phyloP scores from a whole-genome alignment of 163 green algal species.

The Picocystis sp. region DNA sequence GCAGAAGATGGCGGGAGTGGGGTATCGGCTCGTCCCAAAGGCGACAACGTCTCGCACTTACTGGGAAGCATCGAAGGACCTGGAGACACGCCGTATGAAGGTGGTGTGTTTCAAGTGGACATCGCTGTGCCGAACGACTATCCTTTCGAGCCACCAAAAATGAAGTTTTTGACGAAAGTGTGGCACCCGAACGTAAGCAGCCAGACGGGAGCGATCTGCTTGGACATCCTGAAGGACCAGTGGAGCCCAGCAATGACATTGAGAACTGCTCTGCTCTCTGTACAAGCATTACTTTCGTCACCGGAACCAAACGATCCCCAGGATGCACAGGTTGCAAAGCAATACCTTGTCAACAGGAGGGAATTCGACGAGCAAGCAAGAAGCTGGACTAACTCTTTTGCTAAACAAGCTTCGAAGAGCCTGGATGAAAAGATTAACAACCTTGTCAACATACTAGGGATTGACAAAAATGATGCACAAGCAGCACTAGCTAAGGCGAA shows the following conservation, averaged over 20 bases:
- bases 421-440: constrained; percentile 7
- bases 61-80: constrained; percentile 18
- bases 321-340: constrained; percentile 23
- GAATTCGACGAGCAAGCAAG: constrained; percentile 15
- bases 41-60: constrained; percentile 12
- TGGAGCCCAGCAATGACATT: constrained; percentile 33
- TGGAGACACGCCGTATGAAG: constrained; percentile 24
- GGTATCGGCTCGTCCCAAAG: constrained; percentile 9
- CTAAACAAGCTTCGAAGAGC: constrained; percentile 2
- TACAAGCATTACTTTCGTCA: constrained; percentile 29
- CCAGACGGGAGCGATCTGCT: constrained; percentile 30
- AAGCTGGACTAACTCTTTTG: constrained; percentile 19
- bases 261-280: constrained; percentile 28
- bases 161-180: constrained; percentile 34
- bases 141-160: constrained; percentile 37
- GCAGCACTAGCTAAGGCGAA: constrained; percentile 7
- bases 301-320: constrained; percentile 32
- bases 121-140: constrained; percentile 24
- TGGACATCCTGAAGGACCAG: constrained; percentile 41
- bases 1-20: constrained; percentile 8
- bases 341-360: constrained; percentile 13
- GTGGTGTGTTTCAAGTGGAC: constrained; percentile 25
- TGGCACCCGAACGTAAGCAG: constrained; percentile 33
- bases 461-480: constrained; percentile 4
- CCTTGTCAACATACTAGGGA: constrained; percentile 19